These are phyloP conservation scores for Stachybotrys elegans DNA, from an alignment of 2,329 filamentous ascomycete genomes.

Conservation along the genomic window DNA sequence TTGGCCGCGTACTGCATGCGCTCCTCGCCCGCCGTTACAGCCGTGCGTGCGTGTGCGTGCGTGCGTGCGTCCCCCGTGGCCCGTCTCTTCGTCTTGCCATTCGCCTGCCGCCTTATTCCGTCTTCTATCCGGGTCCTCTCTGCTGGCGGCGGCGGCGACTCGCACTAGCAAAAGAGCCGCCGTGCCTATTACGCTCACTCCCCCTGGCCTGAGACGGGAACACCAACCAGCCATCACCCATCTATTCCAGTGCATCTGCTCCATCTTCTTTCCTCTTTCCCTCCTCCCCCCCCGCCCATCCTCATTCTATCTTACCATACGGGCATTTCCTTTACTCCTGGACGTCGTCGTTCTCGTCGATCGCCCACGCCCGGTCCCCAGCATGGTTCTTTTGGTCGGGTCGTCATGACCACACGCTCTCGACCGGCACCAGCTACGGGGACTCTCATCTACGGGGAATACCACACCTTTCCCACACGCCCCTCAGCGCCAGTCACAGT, in stretches of 20 bases:
- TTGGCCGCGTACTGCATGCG: too few relatives aligned
- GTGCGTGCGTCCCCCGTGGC: too few relatives aligned
- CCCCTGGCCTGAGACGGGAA: slow-evolving; percentile 10
- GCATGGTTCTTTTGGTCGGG: slow-evolving; percentile 23
- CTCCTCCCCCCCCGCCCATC: slow-evolving; percentile 15
- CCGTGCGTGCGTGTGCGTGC: too few relatives aligned
- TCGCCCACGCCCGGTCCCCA: slow-evolving; percentile 16
- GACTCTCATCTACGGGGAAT: slow-evolving; percentile 23
- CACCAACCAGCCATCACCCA: too few relatives aligned
- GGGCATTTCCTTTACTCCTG: background rate
- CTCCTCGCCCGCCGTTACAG: too few relatives aligned
- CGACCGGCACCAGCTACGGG: slow-evolving; percentile 25
- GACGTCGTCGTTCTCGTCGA: background rate
- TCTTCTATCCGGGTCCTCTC: too few relatives aligned
- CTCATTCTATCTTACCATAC: background rate
- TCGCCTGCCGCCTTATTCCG: too few relatives aligned
- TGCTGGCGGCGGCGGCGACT: too few relatives aligned
- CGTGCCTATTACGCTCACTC: slow-evolving; percentile 17
- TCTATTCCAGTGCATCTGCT: too few relatives aligned
- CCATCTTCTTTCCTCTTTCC: background rate
- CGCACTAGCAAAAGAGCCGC: slow-evolving; percentile 20
- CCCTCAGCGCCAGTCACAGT: too few relatives aligned
- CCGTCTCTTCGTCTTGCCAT: too few relatives aligned
- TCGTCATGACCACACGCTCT: slow-evolving; percentile 29
- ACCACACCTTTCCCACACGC: too few relatives aligned